Percentiles rank a stretch among this genome's conserved stretches.
These are phyloP conservation scores for Russula virescens DNA, from an alignment of 768 basidiomycete genomes.

Conservation along the genomic window DNA sequence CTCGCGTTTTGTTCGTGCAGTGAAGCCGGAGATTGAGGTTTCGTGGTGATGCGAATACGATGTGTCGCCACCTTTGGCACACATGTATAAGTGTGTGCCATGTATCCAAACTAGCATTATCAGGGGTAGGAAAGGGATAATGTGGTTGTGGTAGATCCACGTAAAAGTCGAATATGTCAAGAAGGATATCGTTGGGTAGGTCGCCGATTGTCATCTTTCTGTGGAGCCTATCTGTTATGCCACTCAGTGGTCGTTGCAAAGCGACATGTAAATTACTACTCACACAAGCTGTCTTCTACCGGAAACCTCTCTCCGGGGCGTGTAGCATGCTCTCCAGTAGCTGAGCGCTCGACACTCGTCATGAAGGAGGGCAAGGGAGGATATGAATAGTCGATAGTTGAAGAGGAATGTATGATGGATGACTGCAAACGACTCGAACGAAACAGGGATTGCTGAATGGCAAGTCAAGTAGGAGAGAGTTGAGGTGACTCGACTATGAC, in stretches of 20 bases:
- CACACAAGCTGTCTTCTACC: background rate
- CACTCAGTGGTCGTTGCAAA: background rate
- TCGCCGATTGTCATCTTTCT: background rate
- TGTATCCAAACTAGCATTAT: background rate
- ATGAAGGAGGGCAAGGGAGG: background rate
- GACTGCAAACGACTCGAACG: too few species aligned
- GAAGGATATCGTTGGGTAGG: background rate
- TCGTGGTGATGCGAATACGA: background rate
- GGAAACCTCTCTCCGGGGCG: background rate
- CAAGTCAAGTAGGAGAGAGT: too few species aligned
- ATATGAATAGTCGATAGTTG: background rate
- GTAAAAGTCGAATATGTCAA: background rate
- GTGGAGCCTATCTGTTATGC: background rate
- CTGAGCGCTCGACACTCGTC: background rate
- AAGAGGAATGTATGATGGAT: too few species aligned
- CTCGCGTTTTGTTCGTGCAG: background rate
- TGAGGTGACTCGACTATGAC: too few species aligned
- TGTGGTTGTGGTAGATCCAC: background rate
- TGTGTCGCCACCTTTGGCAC: background rate
- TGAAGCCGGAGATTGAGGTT: background rate
- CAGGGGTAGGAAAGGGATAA: background rate
- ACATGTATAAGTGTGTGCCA: background rate
- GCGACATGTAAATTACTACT: background rate
- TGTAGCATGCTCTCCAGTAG: background rate
- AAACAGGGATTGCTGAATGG: too few species aligned